Base-by-base conservation (phyloP, 129 eudicot genomes). In the Oenanthe sinensis region DNA sequence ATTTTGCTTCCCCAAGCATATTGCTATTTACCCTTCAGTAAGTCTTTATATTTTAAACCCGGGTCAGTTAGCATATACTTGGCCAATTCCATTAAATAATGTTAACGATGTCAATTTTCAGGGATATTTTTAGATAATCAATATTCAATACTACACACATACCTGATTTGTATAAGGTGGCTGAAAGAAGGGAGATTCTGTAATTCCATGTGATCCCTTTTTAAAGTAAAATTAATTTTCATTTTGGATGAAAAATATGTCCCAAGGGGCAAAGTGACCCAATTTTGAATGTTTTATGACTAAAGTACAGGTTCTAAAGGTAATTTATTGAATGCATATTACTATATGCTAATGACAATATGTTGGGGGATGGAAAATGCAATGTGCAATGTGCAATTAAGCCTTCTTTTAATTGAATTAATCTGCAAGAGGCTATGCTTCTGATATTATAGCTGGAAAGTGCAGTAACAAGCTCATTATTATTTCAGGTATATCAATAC, bases 401-500 rank as follows among this genome's bases (percentile, higher is more conserved):
- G 68, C 33, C 68, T 67, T 30, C 22, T 67, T 13, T 14, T 30
- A 6, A 67, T 67, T 67, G 40, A 65, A 30, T 67, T 30, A 67
- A 67, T 4, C 15, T 26, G 42, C 72, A 30, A n/a, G 68, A 60
- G 68, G 68, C 33, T 24, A 22, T 58, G 72, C 72, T 67, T 67
- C 72, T 67, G 3, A 30, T 33, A 1, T 30, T 70, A 2, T 70
- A 37, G 24, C 47, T 6, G 75, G 48, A 24, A 71, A 71, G 19
- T 30, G n/a, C 28, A 40, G 26, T 72, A 15, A 71, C 39, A 72
- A 40, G 43, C 43, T 50, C 58, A n/a, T 28, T 49, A 58, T 37
- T 24, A n/a, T 63, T 84, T 83, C 92, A 93, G 98, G 98, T 93
- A 40, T 93, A 93, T 77, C 84, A 88, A 70, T 89, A 90, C 82